A percentile compares a stretch with the other conserved stretches of the same genome.
Conservation (phyloP, 805 yeast species). For the Candida patagonica region DNA sequence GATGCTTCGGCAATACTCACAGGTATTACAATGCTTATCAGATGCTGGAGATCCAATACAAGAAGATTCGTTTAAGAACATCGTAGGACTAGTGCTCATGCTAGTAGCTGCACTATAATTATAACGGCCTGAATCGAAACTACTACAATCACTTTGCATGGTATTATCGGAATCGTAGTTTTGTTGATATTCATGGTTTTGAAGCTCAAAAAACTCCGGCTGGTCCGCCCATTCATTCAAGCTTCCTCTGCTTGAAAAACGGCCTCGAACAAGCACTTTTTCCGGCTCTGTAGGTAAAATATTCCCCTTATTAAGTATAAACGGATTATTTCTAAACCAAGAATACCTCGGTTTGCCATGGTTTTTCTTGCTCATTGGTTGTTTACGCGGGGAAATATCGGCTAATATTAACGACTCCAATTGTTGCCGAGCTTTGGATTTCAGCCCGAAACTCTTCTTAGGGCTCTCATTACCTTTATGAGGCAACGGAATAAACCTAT, state of each 20-base stretch:
- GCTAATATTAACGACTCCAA: not conserved
- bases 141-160: not conserved
- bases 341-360: not conserved
- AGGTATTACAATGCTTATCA: not conserved
- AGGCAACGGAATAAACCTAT: not conserved
- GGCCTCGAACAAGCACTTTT: conserved; percentile 4
- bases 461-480: not conserved
- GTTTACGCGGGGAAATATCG: not conserved
- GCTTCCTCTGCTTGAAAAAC: conserved; percentile 4
- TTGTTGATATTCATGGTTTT: not conserved
- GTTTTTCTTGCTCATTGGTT: not conserved
- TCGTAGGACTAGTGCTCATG: not conserved
- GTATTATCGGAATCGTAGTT: not conserved
- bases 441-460: not conserved
- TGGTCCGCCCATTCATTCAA: conserved; percentile 3
- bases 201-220: conserved; percentile 6
- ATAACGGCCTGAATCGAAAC: not conserved
- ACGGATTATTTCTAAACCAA: not conserved
- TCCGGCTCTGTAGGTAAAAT: not conserved
- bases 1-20: conserved; percentile 1
- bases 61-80: not conserved
- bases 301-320: not conserved
- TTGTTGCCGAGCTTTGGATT: not conserved
- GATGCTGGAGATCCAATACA: not conserved
- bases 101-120: not conserved